Evolutionary conservation across 139 green algal species (phyloP), one percentile per base, ranked within the genome.

Genomic region (Micractinium conductrix): DNA sequence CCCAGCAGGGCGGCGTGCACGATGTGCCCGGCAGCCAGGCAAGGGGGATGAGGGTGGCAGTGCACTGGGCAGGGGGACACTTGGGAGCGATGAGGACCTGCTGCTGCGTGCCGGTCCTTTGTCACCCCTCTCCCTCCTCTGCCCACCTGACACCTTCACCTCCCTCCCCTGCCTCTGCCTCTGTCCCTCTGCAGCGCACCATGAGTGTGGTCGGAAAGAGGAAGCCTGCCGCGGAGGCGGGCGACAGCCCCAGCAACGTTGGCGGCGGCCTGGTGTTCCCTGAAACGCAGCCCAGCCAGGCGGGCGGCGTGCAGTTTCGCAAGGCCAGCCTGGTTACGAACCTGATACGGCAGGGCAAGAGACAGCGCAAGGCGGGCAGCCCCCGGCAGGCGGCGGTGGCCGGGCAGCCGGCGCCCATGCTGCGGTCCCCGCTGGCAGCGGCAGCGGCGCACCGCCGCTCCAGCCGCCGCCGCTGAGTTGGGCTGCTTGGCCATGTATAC

Each of bases 261-360:
- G 60, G 44, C 1, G 43, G 35, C 30, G 9, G n/a, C 63, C 38
- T 70, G 62, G 26, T 70, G 53, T 85, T 68, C 40, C 68, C 79
- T 5, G 79, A 85, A 0, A 85, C 53, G 2, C 79, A 85, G 69
- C 45, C 62, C n/a, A 42, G n/a, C n/a, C 16, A 22, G 26, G 30
- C 40, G 9, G 62, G 37, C 37, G 68, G 68, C 43, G 40, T 30
- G 45, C 33, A 33, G 19, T 22, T n/a, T 17, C 60, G 38, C 80
- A 86, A 82, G 73, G 70, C 48, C 50, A 81, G 60, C 48, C n/a
- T 73, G 4, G 80, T 85, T 26, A 16, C 67, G 7, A 14, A 70
- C 5, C 58, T 55, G 42, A 86, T 80, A 22, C 30, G 35, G 12
- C 70, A 81, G 71, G 40, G 14, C 26, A 74, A 62, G 58, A 16